Conservation (phyloP, 2,329 filamentous ascomycete genomes). For the Calycina marina region DNA sequence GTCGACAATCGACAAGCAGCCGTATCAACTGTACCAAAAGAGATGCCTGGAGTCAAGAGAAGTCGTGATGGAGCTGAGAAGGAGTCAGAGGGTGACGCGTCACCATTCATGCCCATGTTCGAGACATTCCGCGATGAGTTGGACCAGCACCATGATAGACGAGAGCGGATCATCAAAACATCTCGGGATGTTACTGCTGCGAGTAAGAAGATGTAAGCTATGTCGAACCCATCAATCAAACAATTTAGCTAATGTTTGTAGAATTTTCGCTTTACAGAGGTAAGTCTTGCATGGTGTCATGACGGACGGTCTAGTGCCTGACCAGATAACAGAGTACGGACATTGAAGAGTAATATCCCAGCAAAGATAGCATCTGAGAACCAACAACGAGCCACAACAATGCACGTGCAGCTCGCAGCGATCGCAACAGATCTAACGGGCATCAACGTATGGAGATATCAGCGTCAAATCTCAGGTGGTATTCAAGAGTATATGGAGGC, state of each 20-base stretch:
- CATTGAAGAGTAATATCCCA: conserved; percentile 48
- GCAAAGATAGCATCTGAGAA: conserved; percentile 56
- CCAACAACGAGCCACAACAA: conserved; percentile 52
- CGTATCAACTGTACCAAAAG: not conserved
- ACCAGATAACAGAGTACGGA: conserved; percentile 53
- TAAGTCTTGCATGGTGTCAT: conserved; percentile 23
- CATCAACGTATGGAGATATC: conserved; percentile 73
- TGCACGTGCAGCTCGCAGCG: conserved; percentile 49
- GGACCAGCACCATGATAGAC: conserved; percentile 85
- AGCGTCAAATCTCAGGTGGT: conserved; percentile 58
- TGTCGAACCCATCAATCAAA: not conserved
- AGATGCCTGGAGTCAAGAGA: conserved; percentile 32
- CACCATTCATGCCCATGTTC: conserved; percentile 60
- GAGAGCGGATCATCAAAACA: conserved; percentile 79
- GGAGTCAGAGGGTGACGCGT: conserved; percentile 14
- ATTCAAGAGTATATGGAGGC: conserved; percentile 94
- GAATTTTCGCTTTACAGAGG: conserved; percentile 77
- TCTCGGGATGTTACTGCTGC: conserved; percentile 84
- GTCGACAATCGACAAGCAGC: not conserved
- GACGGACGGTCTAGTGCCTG: conserved; percentile 7
- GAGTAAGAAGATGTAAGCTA: conserved; percentile 84
- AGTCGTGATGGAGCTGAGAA: conserved; percentile 35
- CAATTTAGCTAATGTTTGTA: conserved; percentile 23
- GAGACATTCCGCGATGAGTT: conserved; percentile 73
- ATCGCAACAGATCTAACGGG: conserved; percentile 62